Evolutionary conservation across 2,329 filamentous ascomycete species (phyloP), one percentile per base, ranked within the genome.

Genomic region (Huntiella abstrusa): DNA sequence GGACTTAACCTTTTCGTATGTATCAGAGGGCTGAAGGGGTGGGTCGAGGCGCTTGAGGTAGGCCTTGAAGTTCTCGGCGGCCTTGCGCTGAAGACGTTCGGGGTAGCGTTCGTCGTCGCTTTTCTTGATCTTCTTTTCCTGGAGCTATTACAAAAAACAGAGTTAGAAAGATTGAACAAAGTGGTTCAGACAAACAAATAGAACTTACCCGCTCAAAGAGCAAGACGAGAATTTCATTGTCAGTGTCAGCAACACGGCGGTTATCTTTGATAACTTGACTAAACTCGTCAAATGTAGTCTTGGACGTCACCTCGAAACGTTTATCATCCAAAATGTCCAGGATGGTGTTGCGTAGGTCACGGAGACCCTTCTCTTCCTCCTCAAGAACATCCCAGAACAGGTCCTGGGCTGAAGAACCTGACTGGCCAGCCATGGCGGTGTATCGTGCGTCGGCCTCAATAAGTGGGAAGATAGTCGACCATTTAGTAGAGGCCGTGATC

Each of bases 311-410:
- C 62, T 95, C 87, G 70, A 85, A 94, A 57, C 80, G 83, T 68
- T 84, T 83, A 64, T 94, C 85, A 69, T 92, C 83, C 54, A 94
- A 70, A 54, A 91, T 84, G 63, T 94, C 86, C 53, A 91, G 67
- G 35, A 92, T 82, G 57, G 86, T 77, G 58, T 91, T 92, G 51
- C 84, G 73, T 42, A 80, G 79, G 43, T 75, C 78, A 51, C 87
- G 80, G 41, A 95, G 67, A n/a, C 80, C 77, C 49, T 83, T 77
- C 57, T 98, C 88, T 60, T 96, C 86, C 59, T 94, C 86, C 59
- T 96, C 91, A 19, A 96, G 71, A 41, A 87, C 68, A 59, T 98
- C 91, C 85, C 88, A 95, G 65, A 98, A 96, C 5, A 98, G 68
- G 56, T 96, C 86, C 53, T 94, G 71, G 11, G 91, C 84, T 4